Percentiles rank a stretch among this genome's conserved stretches.
Conservation (phyloP, 2,329 filamentous ascomycete species). For the Juglanconis sp. region DNA sequence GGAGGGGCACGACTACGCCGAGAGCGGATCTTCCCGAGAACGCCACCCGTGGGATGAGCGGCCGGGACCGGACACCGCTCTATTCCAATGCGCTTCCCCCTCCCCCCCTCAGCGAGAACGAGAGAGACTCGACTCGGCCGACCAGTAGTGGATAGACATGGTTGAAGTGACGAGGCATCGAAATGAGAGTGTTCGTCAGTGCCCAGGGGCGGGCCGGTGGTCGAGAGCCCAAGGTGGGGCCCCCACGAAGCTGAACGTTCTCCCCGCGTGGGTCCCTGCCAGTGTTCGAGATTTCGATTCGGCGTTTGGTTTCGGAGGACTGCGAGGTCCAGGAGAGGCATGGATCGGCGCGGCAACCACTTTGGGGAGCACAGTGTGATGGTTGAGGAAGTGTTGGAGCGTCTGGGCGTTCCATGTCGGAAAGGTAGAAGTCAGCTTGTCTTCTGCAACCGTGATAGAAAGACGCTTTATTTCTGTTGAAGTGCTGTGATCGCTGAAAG, state of each 20-base stretch:
- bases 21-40: not conserved
- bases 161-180: not conserved
- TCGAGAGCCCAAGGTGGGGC: not conserved
- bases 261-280: slow-evolving; percentile 5
- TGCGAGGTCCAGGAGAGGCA: not conserved
- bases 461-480: not conserved
- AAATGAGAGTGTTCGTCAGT: not conserved
- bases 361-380: slow-evolving; percentile 4
- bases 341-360: slow-evolving; percentile 1
- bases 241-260: not conserved
- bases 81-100: no score
- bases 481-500: not conserved
- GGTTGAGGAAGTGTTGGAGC: not conserved
- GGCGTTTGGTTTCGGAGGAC: not conserved
- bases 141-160: no score
- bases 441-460: no score
- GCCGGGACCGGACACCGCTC: no score
- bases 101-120: no score
- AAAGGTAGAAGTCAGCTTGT: no score
- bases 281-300: slow-evolving; percentile 6
- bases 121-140: no score
- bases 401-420: no score
- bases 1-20: not conserved
- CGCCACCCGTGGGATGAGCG: no score
- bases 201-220: not conserved